Evolutionary conservation across 805 yeast genomes (phyloP).

Genomic region (Pichia eremophila): DNA sequence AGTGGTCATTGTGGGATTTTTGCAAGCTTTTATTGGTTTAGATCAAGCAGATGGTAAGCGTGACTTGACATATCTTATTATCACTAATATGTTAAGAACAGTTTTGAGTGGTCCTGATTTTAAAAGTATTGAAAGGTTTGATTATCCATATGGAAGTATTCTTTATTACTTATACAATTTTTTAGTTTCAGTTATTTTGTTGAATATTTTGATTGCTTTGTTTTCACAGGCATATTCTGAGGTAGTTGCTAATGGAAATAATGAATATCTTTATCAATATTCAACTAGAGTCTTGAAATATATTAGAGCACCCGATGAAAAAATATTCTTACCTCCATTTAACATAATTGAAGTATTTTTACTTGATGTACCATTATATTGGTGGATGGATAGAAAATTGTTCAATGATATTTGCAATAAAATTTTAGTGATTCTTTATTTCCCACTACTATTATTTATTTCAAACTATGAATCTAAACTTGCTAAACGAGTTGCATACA

Average conservation of each 20-base stretch:
- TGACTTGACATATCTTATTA: conserved; percentile 59
- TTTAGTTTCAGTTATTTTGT: conserved; percentile 61
- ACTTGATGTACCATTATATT: conserved; percentile 34
- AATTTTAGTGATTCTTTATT: conserved; percentile 57
- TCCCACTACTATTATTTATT: conserved; percentile 55
- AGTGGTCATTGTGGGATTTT: conserved; percentile 67
- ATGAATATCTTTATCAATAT: conserved; percentile 76
- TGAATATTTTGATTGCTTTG: conserved; percentile 77
- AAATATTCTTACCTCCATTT: conserved; percentile 78
- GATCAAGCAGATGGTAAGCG: conserved; percentile 82
- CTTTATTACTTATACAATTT: conserved; percentile 72
- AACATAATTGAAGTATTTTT: conserved; percentile 59
- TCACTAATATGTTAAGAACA: conserved; percentile 58
- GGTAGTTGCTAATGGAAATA: conserved; percentile 73
- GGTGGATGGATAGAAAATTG: conserved; percentile 25
- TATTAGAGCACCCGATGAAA: conserved; percentile 81
- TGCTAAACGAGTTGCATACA: conserved; percentile 65
- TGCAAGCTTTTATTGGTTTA: conserved; percentile 79
- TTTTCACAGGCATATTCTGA: conserved; percentile 77
- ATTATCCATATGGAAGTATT: conserved; percentile 79
- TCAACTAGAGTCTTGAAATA: conserved; percentile 78
- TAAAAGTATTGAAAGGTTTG: conserved; percentile 58
- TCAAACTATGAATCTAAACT: conserved; percentile 54
- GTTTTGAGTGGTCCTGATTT: conserved; percentile 71
- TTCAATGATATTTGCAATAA: conserved; percentile 36